phyloP scores from a whole-genome alignment of 805 yeast species.

The Candida germanica region DNA sequence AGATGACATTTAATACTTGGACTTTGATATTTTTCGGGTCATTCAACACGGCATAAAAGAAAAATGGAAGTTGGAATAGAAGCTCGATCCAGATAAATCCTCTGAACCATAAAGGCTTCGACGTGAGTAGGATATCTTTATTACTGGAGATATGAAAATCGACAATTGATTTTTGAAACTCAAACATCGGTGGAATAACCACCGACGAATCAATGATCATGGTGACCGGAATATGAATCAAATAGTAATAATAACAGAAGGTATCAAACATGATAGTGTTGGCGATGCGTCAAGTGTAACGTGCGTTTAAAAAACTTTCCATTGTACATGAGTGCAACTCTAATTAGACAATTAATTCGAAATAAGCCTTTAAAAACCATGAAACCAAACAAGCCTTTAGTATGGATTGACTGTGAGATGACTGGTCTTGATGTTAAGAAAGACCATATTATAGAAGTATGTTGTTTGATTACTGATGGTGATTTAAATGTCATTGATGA shows the following conservation, averaged over 20 bases:
- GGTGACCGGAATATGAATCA: constrained; percentile 75
- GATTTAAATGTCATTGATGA: constrained; percentile 67
- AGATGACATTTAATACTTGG: constrained; percentile 25
- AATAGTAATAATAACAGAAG: constrained; percentile 49
- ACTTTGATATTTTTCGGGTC: constrained; percentile 8
- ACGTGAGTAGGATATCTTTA: constrained; percentile 65
- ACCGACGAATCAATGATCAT: constrained; percentile 71
- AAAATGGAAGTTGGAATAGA: constrained; percentile 75
- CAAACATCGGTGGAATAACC: constrained; percentile 57
- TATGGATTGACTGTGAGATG: constrained; percentile 99
- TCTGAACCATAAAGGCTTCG: constrained; percentile 69
- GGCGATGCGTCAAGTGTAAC: neutral
- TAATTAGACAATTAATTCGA: too few species aligned
- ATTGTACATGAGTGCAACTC: too few species aligned
- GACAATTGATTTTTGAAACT: constrained; percentile 48
- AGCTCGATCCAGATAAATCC: constrained; percentile 72
- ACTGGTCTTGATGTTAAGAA: constrained; percentile 81
- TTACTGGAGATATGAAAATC: constrained; percentile 60
- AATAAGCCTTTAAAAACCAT: too few species aligned
- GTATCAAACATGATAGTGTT: constrained; percentile 26
- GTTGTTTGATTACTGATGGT: constrained; percentile 87
- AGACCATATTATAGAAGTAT: constrained; percentile 89
- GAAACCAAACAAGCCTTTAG: constrained; percentile 42
- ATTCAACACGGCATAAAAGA: constrained; percentile 24
- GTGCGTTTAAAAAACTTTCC: too few species aligned